Evolutionary conservation across 2,329 filamentous ascomycete species (phyloP).

Genomic region (Dactylellina sp.): DNA sequence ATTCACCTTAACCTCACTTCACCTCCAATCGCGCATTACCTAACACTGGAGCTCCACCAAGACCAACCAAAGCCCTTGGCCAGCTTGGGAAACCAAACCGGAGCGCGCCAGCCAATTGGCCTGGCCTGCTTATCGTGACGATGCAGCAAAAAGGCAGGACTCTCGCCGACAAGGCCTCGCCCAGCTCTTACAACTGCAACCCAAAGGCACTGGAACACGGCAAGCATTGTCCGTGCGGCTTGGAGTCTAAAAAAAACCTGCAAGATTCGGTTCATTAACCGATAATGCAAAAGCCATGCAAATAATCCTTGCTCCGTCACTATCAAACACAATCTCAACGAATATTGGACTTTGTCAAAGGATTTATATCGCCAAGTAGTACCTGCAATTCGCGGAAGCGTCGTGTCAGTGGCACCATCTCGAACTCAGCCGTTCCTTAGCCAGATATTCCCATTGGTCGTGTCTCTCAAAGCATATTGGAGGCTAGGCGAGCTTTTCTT

Average conservation of each 20-base stretch:
- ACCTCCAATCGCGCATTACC: slow-evolving; percentile 17
- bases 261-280: too few species aligned
- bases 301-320: too few species aligned
- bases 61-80: slow-evolving; percentile 13
- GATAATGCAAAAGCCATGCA: too few species aligned
- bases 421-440: slow-evolving; percentile 53
- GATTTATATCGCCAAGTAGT: not conserved
- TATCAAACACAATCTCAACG: too few species aligned
- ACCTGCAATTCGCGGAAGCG: slow-evolving; percentile 33
- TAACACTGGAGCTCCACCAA: slow-evolving; percentile 52
- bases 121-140: slow-evolving; percentile 36
- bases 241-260: too few species aligned
- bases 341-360: too few species aligned
- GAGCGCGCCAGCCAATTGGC: slow-evolving; percentile 32
- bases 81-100: slow-evolving; percentile 17
- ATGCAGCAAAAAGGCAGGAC: slow-evolving; percentile 22
- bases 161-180: slow-evolving; percentile 34
- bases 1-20: too few species aligned
- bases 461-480: slow-evolving; percentile 14
- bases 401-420: not conserved
- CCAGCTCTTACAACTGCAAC: too few species aligned
- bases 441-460: slow-evolving; percentile 46
- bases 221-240: too few species aligned
- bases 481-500: slow-evolving; percentile 23
- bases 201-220: too few species aligned